Evolutionary conservation across 495 filamentous ascomycete genomes (phyloP).

Genomic region (Neurospora sublineolata): DNA sequence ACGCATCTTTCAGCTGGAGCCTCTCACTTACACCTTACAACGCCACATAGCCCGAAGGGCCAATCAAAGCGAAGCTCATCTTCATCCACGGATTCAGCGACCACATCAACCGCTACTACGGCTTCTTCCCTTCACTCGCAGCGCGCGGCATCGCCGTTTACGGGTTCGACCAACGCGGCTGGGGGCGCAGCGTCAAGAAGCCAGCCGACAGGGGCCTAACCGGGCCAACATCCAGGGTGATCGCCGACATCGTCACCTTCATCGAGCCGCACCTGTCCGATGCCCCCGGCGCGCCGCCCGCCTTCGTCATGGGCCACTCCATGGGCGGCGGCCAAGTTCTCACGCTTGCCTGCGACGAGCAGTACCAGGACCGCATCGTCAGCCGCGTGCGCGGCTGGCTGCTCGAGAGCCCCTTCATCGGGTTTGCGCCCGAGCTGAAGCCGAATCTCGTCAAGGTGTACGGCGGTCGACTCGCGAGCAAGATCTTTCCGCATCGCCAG

Average conservation of each 20-base stretch:
- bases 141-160: slow-evolving; percentile 59
- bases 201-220: slow-evolving; percentile 50
- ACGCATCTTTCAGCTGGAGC: neutral
- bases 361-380: slow-evolving; percentile 30
- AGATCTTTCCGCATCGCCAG: slow-evolving; percentile 49
- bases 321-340: slow-evolving; percentile 66
- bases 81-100: slow-evolving; percentile 85
- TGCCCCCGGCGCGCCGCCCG: slow-evolving; percentile 28
- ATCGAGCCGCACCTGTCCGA: slow-evolving; percentile 33
- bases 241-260: slow-evolving; percentile 67
- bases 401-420: slow-evolving; percentile 58
- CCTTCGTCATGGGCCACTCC: slow-evolving; percentile 82
- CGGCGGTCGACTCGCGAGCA: slow-evolving; percentile 51
- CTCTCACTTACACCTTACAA: neutral
- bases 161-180: slow-evolving; percentile 70
- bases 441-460: slow-evolving; percentile 47
- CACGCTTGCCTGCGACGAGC: slow-evolving; percentile 29
- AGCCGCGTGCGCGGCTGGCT: slow-evolving; percentile 52
- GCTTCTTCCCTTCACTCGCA: slow-evolving; percentile 57
- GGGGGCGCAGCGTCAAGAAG: slow-evolving; percentile 40
- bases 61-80: slow-evolving; percentile 54
- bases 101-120: slow-evolving; percentile 63
- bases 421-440: slow-evolving; percentile 47
- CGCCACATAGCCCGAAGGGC: slow-evolving; percentile 33
- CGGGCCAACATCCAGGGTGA: slow-evolving; percentile 57